These are phyloP conservation scores for Claviceps sp. DNA, from an alignment of 2,329 filamentous ascomycete species.

Conservation along the genomic window DNA sequence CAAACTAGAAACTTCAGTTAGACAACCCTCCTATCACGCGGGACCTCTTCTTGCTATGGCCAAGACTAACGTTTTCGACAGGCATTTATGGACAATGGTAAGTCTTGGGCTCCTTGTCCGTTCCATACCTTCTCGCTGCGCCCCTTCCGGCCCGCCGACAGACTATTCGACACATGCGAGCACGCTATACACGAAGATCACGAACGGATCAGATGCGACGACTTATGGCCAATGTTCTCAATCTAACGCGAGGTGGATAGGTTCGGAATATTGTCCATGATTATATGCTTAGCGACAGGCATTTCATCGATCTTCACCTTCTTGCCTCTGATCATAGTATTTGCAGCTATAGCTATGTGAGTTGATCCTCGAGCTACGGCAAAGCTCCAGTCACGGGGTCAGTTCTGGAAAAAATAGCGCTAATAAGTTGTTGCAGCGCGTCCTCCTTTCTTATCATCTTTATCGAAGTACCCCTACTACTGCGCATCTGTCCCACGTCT, in stretches of 20 bases:
- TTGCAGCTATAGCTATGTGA: constrained; percentile 41
- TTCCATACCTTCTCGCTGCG: neutral
- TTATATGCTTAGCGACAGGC: constrained; percentile 56
- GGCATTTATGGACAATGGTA: constrained; percentile 69
- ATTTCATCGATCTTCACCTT: constrained; percentile 54
- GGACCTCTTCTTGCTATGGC: neutral
- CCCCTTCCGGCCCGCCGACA: neutral
- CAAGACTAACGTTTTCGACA: constrained; percentile 16
- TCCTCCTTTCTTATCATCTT: constrained; percentile 67
- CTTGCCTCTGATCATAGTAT: constrained; percentile 33
- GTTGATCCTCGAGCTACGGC: constrained; percentile 13
- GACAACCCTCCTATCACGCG: constrained; percentile 15
- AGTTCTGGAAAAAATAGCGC: neutral
- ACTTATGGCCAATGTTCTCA: neutral
- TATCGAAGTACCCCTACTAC: constrained; percentile 81
- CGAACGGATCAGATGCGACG: neutral
- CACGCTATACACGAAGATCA: neutral
- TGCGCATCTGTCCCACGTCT: constrained; percentile 95
- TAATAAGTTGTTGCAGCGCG: constrained; percentile 31
- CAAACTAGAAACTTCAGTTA: constrained; percentile 62
- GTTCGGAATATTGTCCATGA: constrained; percentile 58
- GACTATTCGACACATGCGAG: neutral
- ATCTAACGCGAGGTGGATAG: constrained; percentile 24
- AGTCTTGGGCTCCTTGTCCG: constrained; percentile 18
- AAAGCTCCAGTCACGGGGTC: neutral